phyloP scores from a whole-genome alignment of 305 asterid species.

The Stenogyne calaminthoides region DNA sequence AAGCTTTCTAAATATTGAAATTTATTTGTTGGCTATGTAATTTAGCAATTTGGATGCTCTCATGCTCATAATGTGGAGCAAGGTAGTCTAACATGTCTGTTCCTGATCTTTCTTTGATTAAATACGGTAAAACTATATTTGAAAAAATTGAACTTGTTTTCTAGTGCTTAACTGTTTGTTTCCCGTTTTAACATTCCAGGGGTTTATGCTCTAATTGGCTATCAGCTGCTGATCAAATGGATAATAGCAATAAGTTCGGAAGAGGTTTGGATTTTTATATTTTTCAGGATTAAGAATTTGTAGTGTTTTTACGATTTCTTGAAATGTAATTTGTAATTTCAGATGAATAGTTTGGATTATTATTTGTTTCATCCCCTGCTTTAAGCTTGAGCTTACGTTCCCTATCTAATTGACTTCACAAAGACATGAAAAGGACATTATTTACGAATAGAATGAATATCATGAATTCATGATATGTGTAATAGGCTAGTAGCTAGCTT shows the following conservation, averaged over 20 bases:
- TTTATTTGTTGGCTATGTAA: background rate
- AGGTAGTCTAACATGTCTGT: background rate
- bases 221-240: constrained; percentile 38
- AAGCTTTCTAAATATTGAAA: background rate
- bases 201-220: constrained; percentile 12
- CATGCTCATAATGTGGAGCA: constrained; percentile 4
- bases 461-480: background rate
- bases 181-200: constrained; percentile 22
- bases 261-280: constrained; percentile 33
- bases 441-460: background rate
- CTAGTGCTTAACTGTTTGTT: constrained; percentile 13
- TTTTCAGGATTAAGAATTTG: background rate
- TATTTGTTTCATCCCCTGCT: background rate
- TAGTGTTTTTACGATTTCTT: background rate
- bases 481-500: constrained; percentile 1
- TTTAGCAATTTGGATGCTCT: background rate
- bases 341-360: background rate
- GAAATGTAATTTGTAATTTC: background rate
- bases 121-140: constrained; percentile 2
- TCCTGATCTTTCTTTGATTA: background rate
- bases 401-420: background rate
- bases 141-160: background rate
- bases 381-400: background rate
- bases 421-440: background rate
- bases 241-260: constrained; percentile 42